These are phyloP conservation scores for Cucumis melo DNA, from an alignment of 306 rosid genomes.

Conservation along the genomic window DNA sequence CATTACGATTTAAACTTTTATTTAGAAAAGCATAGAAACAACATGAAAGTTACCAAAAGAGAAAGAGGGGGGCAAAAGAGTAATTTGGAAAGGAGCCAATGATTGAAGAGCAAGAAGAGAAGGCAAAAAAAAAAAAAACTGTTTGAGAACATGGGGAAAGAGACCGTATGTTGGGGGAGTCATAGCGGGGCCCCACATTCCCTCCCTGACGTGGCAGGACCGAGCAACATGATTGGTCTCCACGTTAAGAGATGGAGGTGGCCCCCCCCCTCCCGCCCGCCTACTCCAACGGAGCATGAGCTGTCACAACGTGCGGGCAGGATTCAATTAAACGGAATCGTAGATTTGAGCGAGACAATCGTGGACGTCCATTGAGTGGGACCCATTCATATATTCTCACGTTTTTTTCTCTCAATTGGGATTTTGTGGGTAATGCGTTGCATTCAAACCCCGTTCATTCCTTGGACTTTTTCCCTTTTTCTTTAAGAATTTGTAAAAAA, in stretches of 20 bases:
- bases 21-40: no score
- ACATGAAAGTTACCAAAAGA: not conserved
- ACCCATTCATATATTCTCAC: slow-evolving; percentile 11
- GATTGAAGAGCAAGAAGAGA: slow-evolving; percentile 27
- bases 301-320: slow-evolving; percentile 48
- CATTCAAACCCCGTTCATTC: slow-evolving; percentile 17
- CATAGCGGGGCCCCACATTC: slow-evolving; percentile 8
- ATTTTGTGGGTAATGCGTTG: slow-evolving; percentile 39
- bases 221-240: slow-evolving; percentile 49
- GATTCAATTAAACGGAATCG: slow-evolving; percentile 8
- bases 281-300: slow-evolving; percentile 41
- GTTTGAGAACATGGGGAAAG: slow-evolving; percentile 29
- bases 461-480: not conserved
- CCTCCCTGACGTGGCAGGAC: slow-evolving; percentile 33
- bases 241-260: slow-evolving; percentile 31
- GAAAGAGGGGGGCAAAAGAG: slow-evolving; percentile 26
- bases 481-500: no score
- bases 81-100: slow-evolving; percentile 17
- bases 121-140: slow-evolving; percentile 6
- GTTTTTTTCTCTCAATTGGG: slow-evolving; percentile 15
- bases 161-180: slow-evolving; percentile 10
- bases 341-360: not conserved
- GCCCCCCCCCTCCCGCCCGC: slow-evolving; percentile 37
- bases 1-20: no score
- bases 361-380: slow-evolving; percentile 13